Evolutionary conservation across 2,329 filamentous ascomycete genomes (phyloP).

Genomic region (Cryphonectria carpinicola): DNA sequence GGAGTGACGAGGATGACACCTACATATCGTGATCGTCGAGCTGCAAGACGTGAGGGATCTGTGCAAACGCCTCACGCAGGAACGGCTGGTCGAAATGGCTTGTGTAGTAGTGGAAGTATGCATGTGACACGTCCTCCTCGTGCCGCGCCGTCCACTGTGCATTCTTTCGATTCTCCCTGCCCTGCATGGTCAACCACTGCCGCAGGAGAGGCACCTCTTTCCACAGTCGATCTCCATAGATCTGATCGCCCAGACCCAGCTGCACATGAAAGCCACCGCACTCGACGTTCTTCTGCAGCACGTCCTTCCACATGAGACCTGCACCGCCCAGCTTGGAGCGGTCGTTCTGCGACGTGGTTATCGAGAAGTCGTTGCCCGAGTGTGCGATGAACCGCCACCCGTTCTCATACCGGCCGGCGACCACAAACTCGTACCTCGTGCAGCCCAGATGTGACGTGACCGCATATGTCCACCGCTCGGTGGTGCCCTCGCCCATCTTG

Average conservation of each 20-base stretch:
- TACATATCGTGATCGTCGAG: conserved; percentile 98
- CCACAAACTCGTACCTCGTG: conserved; percentile 96
- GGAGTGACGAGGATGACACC: conserved; percentile 79
- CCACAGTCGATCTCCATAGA: conserved; percentile 94
- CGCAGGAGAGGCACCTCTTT: conserved; percentile 91
- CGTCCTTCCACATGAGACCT: conserved; percentile 98
- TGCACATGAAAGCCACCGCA: conserved; percentile 96
- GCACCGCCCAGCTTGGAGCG: conserved; percentile 84
- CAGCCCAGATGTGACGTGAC: conserved; percentile 96
- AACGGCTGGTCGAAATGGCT: conserved; percentile 98
- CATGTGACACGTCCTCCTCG: conserved; percentile 92
- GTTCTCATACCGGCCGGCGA: conserved; percentile 86
- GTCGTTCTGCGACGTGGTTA: conserved; percentile 85
- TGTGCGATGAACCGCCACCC: conserved; percentile 97
- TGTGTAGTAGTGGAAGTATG: conserved; percentile 98
- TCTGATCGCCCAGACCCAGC: conserved; percentile 88
- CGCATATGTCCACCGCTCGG: conserved; percentile 94
- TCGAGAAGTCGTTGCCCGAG: conserved; percentile 93
- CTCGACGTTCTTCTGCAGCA: conserved; percentile 95
- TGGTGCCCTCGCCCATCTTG: conserved; percentile 81
- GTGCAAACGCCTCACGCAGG: conserved; percentile 91
- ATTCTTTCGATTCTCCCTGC: conserved; percentile 90
- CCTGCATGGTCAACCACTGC: conserved; percentile 92
- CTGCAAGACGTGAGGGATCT: conserved; percentile 91
- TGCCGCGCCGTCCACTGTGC: conserved; percentile 91